Conservation (phyloP, 139 green algal genomes). For the Closterium sp. region DNA sequence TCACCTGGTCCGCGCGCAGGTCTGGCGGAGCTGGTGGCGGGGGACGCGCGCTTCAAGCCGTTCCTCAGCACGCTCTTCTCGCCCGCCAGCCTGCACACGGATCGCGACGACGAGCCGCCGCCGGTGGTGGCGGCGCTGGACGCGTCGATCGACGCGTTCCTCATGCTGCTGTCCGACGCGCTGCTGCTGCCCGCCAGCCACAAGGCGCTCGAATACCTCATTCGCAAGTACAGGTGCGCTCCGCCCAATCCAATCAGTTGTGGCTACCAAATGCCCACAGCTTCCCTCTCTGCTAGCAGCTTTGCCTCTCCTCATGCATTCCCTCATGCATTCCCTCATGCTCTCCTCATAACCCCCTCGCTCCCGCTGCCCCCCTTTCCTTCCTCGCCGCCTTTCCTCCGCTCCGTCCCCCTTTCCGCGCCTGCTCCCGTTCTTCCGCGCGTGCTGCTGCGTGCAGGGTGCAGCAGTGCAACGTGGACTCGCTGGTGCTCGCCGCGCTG, state of each 20-base stretch:
- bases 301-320: no score
- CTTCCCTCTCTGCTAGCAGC: no score
- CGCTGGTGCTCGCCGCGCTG: slow-evolving; percentile 69
- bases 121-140: slow-evolving; percentile 55
- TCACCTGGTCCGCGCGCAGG: slow-evolving; percentile 59
- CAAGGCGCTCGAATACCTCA: slow-evolving; percentile 83
- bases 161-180: slow-evolving; percentile 71
- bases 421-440: neutral
- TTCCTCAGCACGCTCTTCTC: slow-evolving; percentile 75
- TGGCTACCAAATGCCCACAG: no score
- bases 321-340: no score
- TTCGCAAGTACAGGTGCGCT: slow-evolving; percentile 75
- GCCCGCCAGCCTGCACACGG: slow-evolving; percentile 43
- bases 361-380: neutral
- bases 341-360: neutral
- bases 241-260: neutral
- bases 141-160: slow-evolving; percentile 61
- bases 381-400: neutral
- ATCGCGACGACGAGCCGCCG: slow-evolving; percentile 65
- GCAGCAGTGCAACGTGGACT: slow-evolving; percentile 78
- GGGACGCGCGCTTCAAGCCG: slow-evolving; percentile 67
- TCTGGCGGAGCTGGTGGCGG: slow-evolving; percentile 66
- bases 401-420: neutral
- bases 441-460: slow-evolving; percentile 57
- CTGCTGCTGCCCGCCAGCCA: slow-evolving; percentile 70